phyloP scores from a whole-genome alignment of 352 stramenopile genomes.

The Globisporangium cylindrosporum region DNA sequence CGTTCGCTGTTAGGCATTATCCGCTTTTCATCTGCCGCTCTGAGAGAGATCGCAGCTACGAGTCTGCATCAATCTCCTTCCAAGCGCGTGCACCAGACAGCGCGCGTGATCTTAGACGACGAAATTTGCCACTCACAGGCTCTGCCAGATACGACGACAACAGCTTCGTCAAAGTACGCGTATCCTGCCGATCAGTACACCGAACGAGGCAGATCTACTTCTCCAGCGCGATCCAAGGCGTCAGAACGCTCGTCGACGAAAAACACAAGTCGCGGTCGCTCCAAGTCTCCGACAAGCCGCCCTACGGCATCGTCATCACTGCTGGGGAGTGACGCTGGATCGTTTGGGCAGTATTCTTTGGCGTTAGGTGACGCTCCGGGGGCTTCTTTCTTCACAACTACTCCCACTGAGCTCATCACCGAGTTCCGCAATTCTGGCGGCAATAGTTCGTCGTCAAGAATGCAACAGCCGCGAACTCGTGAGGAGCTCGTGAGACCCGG shows the following conservation, averaged over 20 bases:
- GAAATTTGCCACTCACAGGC: constrained; percentile 20
- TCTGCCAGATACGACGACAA: neutral
- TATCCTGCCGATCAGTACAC: neutral
- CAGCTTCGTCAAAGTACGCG: neutral
- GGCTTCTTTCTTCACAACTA: constrained; percentile 33
- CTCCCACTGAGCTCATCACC: constrained; percentile 25
- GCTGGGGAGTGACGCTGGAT: constrained; percentile 12
- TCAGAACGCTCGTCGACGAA: constrained; percentile 2
- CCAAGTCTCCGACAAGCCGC: constrained; percentile 33
- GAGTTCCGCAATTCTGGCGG: constrained; percentile 17
- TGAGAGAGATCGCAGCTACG: constrained; percentile 55
- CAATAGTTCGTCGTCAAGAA: constrained; percentile 26
- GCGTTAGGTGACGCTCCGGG: constrained; percentile 21
- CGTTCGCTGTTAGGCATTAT: constrained; percentile 40
- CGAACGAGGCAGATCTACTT: constrained; percentile 5
- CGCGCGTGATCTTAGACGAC: constrained; percentile 64
- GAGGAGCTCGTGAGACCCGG: constrained; percentile 35
- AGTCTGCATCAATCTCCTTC: constrained; percentile 59
- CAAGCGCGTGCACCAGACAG: constrained; percentile 58
- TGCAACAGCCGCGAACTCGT: constrained; percentile 36
- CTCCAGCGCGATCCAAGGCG: constrained; percentile 8
- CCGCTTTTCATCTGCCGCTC: constrained; percentile 51
- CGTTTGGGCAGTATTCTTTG: constrained; percentile 34
- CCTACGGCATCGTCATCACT: constrained; percentile 21
- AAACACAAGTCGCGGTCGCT: constrained; percentile 24